These are phyloP conservation scores for Fraxinus greggii DNA, from an alignment of 305 asterid genomes.

Conservation along the genomic window DNA sequence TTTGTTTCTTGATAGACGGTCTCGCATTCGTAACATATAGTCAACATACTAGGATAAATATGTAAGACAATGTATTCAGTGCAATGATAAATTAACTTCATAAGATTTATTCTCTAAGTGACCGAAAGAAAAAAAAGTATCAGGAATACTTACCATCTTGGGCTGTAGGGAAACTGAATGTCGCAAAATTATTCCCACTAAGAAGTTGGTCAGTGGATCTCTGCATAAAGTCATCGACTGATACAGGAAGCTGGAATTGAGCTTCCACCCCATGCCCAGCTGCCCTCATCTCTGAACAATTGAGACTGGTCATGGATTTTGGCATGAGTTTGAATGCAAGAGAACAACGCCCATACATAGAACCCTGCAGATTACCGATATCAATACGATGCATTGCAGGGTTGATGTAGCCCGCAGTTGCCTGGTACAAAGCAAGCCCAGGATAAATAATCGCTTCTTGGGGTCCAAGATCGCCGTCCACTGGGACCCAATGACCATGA, in stretches of 20 bases:
- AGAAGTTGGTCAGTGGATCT: conserved; percentile 86
- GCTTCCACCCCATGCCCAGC: conserved; percentile 98
- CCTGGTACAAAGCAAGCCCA: conserved; percentile 92
- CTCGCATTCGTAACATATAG: not conserved
- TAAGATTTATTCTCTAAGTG: conserved; percentile 13
- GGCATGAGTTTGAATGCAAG: conserved; percentile 94
- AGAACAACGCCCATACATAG: conserved; percentile 74
- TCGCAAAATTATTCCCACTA: conserved; percentile 54
- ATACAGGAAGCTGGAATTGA: conserved; percentile 85
- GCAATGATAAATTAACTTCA: not conserved
- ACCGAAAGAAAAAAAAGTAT: conserved; percentile 18
- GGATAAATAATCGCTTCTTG: conserved; percentile 88
- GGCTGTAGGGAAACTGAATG: conserved; percentile 61
- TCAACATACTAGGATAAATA: not conserved
- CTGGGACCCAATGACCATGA: conserved; percentile 87
- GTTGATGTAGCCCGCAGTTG: conserved; percentile 89
- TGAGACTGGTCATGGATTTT: conserved; percentile 80
- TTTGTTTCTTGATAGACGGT: conserved; percentile 1
- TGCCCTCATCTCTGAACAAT: conserved; percentile 92
- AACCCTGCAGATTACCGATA: conserved; percentile 55
- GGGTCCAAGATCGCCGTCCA: conserved; percentile 93
- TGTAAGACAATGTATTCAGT: conserved; percentile 3
- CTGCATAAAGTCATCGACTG: conserved; percentile 97
- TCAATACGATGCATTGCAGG: conserved; percentile 79
- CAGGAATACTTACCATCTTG: conserved; percentile 65